Evolutionary conservation across 2,329 filamentous ascomycete genomes (phyloP), one percentile per base, ranked within the genome.

Genomic region (Pochonia chlamydosporia): DNA sequence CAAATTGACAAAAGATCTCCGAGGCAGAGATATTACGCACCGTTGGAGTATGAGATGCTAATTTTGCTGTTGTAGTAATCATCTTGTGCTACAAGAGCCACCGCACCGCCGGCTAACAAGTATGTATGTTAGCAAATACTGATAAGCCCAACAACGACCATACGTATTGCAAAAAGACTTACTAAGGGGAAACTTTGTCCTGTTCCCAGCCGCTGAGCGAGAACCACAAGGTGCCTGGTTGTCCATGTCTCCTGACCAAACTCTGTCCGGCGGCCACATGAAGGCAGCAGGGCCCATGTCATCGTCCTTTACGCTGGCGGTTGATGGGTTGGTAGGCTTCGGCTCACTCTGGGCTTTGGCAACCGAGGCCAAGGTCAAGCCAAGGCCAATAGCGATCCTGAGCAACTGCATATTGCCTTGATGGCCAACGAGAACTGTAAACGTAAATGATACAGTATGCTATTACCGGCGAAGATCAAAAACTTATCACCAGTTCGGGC

Each of bases 181-280:
- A 75, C 72, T 61, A 4, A 80, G 56, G 28, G 78, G 77, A 49
- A 79, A 80, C 3, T 69, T 58, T 2, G 76, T 78, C 47, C 78
- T 64, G 46, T 74, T 73, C 9, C 33, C 46, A 2, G 41, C 5
- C 1, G n/a, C 33, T 2, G 56, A 60, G 18, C 59, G 59, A 25
- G 74, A 76, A 45, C 78, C 77, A 54, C 78, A 81, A 0, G 77
- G 77, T 2, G 70, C 65, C 11, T 59, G 72, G 55, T 79, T 79
- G 55, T 80, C 76, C 39, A 69, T 61, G 20, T 65, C 63, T 26
- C 66, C 71, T 37, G 64, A 65, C 75, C 76, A 81, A 40, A 62
- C 60, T 28, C 76, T 68, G 56, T 79, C 74, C 10, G 65, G 58
- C 3, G 76, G 77, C 76, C 77, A 81, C 56, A 79, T 61, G 56